phyloP scores from a whole-genome alignment of 1,284 basidiomycete species.

The Mrakiaceae sp. region DNA sequence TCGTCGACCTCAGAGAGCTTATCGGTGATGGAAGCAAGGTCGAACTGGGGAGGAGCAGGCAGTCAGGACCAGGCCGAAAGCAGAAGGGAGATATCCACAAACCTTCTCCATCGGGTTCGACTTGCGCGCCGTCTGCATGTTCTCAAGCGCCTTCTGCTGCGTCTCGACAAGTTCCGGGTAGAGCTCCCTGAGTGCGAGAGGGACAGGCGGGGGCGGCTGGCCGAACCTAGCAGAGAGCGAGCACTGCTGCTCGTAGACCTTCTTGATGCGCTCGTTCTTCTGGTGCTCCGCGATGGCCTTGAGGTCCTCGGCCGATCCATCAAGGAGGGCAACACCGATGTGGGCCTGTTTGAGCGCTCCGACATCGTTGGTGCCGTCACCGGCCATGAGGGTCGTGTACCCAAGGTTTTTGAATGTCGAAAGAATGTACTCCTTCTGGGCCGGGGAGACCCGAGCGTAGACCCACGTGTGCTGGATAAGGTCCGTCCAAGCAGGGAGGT shows the following conservation, averaged over 20 bases:
- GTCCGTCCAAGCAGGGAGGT: constrained; percentile 48
- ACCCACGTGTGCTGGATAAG: constrained; percentile 91
- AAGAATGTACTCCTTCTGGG: constrained; percentile 86
- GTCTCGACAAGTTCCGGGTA: constrained; percentile 84
- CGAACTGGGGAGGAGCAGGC: constrained; percentile 49
- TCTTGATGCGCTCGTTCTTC: constrained; percentile 76
- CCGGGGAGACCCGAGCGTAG: constrained; percentile 89
- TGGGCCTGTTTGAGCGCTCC: constrained; percentile 93
- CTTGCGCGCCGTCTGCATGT: constrained; percentile 54
- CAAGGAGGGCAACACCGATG: constrained; percentile 82
- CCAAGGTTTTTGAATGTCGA: constrained; percentile 76
- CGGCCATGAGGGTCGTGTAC: constrained; percentile 87
- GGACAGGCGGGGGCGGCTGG: constrained; percentile 82
- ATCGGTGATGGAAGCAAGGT: constrained; percentile 73
- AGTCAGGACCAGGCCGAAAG: neutral
- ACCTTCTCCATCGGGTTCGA: constrained; percentile 74
- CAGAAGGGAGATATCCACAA: neutral
- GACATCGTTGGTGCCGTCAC: constrained; percentile 94
- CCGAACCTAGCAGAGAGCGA: constrained; percentile 78
- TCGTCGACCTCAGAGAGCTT: constrained; percentile 87
- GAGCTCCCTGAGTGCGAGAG: constrained; percentile 64
- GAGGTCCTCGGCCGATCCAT: constrained; percentile 80
- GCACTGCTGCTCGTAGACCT: constrained; percentile 88
- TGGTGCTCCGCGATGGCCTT: constrained; percentile 88
- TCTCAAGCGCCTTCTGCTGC: constrained; percentile 60